Evolutionary conservation across 2,329 filamentous ascomycete genomes (phyloP).

Genomic region (Alternaria conjuncta): DNA sequence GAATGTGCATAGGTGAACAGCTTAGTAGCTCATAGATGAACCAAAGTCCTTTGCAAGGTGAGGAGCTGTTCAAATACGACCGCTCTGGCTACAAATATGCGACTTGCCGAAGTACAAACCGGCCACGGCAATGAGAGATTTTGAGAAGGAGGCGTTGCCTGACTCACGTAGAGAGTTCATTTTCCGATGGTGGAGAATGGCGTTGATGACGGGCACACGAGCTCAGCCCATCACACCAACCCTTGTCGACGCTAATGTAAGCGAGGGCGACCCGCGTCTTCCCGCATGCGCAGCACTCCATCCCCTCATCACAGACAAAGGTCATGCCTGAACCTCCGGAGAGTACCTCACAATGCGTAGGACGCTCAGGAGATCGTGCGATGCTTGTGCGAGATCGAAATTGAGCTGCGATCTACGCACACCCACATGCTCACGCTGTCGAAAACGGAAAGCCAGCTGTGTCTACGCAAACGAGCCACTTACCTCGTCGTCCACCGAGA

Average conservation of each 20-base stretch:
- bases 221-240: not conserved
- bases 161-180: not conserved
- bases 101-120: not conserved
- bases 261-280: not conserved
- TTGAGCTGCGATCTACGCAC: conserved; percentile 62
- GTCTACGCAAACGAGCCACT: conserved; percentile 63
- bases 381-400: conserved; percentile 63
- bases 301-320: not conserved
- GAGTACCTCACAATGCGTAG: conserved; percentile 53
- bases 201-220: not conserved
- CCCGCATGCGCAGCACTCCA: not conserved
- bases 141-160: not conserved
- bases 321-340: not conserved
- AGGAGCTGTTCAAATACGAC: not conserved
- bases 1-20: not conserved
- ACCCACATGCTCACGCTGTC: conserved; percentile 63
- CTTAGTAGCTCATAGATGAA: not conserved
- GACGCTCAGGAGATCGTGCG: conserved; percentile 65
- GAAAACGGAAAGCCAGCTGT: conserved; percentile 57
- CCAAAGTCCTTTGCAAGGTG: not conserved
- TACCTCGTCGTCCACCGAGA: conserved; percentile 16
- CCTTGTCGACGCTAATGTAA: not conserved
- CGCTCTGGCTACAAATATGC: not conserved
- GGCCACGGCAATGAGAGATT: not conserved
- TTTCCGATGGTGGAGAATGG: not conserved